A percentile compares a stretch with the other conserved stretches of the same genome.
Conservation (phyloP, 331 rosid genomes). For the Rosa hybrid region DNA sequence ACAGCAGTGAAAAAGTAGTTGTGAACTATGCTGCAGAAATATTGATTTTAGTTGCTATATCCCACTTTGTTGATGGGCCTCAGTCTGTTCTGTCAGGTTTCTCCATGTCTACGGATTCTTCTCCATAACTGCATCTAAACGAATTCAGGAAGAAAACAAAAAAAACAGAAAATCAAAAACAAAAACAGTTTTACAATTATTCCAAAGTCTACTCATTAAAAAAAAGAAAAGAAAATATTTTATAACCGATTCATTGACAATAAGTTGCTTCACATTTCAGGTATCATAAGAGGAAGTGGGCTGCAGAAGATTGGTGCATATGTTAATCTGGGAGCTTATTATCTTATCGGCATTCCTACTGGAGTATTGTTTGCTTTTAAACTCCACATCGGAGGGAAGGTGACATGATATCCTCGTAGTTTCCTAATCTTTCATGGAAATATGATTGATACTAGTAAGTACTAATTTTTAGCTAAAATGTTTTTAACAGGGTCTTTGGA, state of each 20-base stretch:
- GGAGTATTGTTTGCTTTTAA: conserved; percentile 19
- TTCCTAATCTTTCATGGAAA: neutral
- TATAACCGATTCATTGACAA: neutral
- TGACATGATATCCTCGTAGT: neutral
- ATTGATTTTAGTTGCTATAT: conserved; percentile 30
- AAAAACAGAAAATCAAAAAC: neutral
- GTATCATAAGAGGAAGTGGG: conserved; percentile 37
- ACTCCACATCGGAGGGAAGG: conserved; percentile 25
- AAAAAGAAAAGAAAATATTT: neutral
- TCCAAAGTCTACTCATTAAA: neutral
- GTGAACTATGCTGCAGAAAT: conserved; percentile 11
- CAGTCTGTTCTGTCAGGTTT: conserved; percentile 47
- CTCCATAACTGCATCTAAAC: neutral
- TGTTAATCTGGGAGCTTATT: conserved; percentile 30
- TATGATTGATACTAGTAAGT: neutral
- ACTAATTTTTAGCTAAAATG: neutral
- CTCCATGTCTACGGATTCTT: neutral
- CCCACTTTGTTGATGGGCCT: conserved; percentile 44
- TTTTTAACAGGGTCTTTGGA: neutral
- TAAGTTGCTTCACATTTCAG: neutral
- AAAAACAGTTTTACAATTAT: neutral
- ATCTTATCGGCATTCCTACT: conserved; percentile 25
- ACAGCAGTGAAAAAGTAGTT: conserved; percentile 3
- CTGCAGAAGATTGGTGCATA: conserved; percentile 25
- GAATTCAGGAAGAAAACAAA: neutral